These are phyloP conservation scores for Hymenoscyphus occultus DNA, from an alignment of 2,329 filamentous ascomycete species.

Conservation along the genomic window DNA sequence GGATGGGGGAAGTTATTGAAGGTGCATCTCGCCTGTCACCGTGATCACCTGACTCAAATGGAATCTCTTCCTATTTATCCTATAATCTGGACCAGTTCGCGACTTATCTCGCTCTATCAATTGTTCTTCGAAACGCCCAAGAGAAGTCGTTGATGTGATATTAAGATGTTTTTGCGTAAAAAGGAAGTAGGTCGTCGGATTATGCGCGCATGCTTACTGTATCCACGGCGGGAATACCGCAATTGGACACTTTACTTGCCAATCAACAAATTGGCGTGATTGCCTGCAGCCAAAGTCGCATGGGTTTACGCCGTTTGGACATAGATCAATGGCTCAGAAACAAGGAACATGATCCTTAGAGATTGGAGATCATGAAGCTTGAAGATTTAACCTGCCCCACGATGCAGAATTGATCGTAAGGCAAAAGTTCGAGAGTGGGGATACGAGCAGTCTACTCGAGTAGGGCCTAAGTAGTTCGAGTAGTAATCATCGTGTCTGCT, in stretches of 20 bases:
- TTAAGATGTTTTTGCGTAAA: not conserved
- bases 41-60: not conserved
- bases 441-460: no score
- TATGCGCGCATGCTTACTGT: not conserved
- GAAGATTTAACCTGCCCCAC: not conserved
- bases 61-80: not conserved
- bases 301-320: not conserved
- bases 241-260: not conserved
- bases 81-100: not conserved
- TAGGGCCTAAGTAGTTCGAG: no score
- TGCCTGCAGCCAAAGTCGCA: not conserved
- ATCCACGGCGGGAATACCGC: not conserved
- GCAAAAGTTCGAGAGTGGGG: not conserved
- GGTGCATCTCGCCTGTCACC: not conserved
- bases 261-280: not conserved
- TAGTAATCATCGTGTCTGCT: not conserved
- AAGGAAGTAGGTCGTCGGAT: not conserved
- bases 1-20: not conserved
- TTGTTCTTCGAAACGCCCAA: not conserved
- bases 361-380: not conserved
- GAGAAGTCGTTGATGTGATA: not conserved
- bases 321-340: not conserved
- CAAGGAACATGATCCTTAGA: not conserved
- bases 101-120: not conserved
- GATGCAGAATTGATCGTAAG: no score